Evolutionary conservation across 2,329 filamentous ascomycete genomes (phyloP).

Genomic region (Penicillium corylophilum): DNA sequence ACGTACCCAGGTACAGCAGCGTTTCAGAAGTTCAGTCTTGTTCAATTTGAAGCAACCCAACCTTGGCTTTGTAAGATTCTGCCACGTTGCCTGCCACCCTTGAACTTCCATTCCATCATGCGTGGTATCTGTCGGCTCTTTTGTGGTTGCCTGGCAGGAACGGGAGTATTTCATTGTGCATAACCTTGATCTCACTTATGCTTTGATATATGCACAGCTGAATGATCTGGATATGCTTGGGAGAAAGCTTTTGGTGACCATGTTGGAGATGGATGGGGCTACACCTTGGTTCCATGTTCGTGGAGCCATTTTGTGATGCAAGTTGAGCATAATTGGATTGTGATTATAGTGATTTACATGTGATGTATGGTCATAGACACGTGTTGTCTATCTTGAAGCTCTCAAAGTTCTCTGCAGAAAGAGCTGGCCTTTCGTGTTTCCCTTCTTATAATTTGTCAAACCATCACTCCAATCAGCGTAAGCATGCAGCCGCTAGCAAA

Average conservation of each 20-base stretch:
- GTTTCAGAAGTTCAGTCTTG: too few relatives aligned
- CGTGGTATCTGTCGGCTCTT: constrained; percentile 31
- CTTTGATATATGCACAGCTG: constrained; percentile 21
- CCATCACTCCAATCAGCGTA: not conserved
- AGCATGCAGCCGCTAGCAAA: not conserved
- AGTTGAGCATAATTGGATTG: not conserved
- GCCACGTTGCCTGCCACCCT: too few relatives aligned
- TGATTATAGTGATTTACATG: not conserved
- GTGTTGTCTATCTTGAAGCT: not conserved
- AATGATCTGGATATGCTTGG: constrained; percentile 31
- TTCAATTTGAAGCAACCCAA: too few relatives aligned
- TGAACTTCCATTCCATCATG: too few relatives aligned
- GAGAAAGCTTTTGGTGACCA: constrained; percentile 28
- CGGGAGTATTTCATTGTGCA: constrained; percentile 27
- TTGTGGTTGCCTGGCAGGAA: constrained; percentile 31
- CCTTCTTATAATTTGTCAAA: not conserved
- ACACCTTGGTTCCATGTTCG: constrained; percentile 27
- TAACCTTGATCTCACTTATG: constrained; percentile 24
- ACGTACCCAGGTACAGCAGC: too few relatives aligned
- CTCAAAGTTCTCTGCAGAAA: not conserved
- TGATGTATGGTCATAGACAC: not conserved
- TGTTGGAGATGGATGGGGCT: constrained; percentile 25
- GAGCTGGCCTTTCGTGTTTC: not conserved
- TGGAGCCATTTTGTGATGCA: constrained; percentile 14
- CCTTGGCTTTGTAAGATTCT: too few relatives aligned